phyloP scores from a whole-genome alignment of 2,329 filamentous ascomycete genomes.

The Rasamsonia emersonii region DNA sequence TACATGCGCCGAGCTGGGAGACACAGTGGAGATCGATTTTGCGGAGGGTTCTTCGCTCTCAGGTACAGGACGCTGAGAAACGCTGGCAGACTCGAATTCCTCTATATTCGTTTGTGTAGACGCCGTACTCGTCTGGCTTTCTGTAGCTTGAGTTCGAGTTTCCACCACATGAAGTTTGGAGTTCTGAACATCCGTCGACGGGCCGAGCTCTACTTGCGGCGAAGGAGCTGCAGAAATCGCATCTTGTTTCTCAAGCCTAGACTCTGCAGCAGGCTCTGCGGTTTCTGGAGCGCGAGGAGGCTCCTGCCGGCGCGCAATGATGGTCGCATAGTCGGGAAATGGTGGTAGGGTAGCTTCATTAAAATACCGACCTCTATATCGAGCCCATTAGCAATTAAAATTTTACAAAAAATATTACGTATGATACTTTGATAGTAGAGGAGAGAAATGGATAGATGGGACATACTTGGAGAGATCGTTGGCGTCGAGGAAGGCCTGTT shows the following conservation, averaged over 20 bases:
- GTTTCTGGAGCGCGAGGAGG: slow-evolving; percentile 20
- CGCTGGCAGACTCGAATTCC: no score
- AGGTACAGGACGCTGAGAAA: slow-evolving; percentile 45
- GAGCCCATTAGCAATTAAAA: slow-evolving; percentile 13
- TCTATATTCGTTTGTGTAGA: slow-evolving; percentile 18
- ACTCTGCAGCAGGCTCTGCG: slow-evolving; percentile 29
- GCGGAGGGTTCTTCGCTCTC: not conserved
- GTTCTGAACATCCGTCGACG: slow-evolving; percentile 1
- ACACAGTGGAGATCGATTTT: slow-evolving; percentile 24
- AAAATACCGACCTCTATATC: slow-evolving; percentile 47
- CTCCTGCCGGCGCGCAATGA: slow-evolving; percentile 21
- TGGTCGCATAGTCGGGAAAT: slow-evolving; percentile 24
- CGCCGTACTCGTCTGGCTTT: slow-evolving; percentile 6
- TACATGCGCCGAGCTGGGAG: slow-evolving; percentile 33
- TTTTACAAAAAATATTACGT: slow-evolving; percentile 4
- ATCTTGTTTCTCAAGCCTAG: slow-evolving; percentile 10
- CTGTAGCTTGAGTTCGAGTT: slow-evolving; percentile 2
- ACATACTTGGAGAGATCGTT: slow-evolving; percentile 52
- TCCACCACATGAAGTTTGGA: slow-evolving; percentile 2
- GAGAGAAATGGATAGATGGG: slow-evolving; percentile 10
- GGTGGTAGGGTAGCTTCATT: slow-evolving; percentile 46
- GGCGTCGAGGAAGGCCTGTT: slow-evolving; percentile 47
- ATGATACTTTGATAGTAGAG: not conserved
- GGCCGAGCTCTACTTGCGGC: not conserved
- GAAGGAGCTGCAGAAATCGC: slow-evolving; percentile 8